Evolutionary conservation across 805 yeast genomes (phyloP).

Genomic region (Wickerhamomyces bisporus): DNA sequence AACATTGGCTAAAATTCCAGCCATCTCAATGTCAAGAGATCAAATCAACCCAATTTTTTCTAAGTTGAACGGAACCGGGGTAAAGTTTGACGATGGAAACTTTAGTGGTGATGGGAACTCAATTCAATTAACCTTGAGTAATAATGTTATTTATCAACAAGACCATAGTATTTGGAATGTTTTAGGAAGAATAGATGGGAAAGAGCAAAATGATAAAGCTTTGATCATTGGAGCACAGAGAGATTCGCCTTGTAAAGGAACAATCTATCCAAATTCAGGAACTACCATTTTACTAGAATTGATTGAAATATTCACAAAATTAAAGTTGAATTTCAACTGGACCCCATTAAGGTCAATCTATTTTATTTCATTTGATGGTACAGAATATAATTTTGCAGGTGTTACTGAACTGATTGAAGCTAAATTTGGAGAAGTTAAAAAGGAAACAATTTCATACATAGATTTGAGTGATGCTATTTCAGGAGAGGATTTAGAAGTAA

Average conservation of each 20-base stretch:
- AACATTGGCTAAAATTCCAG: conserved; percentile 61
- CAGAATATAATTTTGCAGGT: conserved; percentile 78
- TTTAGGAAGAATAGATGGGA: conserved; percentile 69
- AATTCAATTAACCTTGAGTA: conserved; percentile 18
- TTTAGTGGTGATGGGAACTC: conserved; percentile 20
- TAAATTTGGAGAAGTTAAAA: conserved; percentile 44
- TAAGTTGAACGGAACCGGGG: conserved; percentile 15
- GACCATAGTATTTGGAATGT: conserved; percentile 75
- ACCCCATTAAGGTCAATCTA: conserved; percentile 75
- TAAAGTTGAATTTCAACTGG: conserved; percentile 69
- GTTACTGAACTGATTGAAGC: conserved; percentile 71
- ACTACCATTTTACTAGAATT: conserved; percentile 68
- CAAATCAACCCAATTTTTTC: conserved; percentile 48
- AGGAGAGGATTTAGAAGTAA: conserved; percentile 45
- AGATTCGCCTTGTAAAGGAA: conserved; percentile 75
- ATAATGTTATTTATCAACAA: conserved; percentile 21
- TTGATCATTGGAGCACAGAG: conserved; percentile 79
- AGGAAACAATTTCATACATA: conserved; percentile 63
- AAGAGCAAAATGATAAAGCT: conserved; percentile 71
- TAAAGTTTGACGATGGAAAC: conserved; percentile 12
- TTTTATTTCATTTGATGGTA: conserved; percentile 81
- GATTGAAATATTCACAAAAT: conserved; percentile 57
- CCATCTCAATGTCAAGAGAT: conserved; percentile 70
- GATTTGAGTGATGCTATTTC: conserved; percentile 67
- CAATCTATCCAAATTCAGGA: conserved; percentile 67